Conservation (phyloP, 441 rosid species). For the Adansonia rubrostipa region DNA sequence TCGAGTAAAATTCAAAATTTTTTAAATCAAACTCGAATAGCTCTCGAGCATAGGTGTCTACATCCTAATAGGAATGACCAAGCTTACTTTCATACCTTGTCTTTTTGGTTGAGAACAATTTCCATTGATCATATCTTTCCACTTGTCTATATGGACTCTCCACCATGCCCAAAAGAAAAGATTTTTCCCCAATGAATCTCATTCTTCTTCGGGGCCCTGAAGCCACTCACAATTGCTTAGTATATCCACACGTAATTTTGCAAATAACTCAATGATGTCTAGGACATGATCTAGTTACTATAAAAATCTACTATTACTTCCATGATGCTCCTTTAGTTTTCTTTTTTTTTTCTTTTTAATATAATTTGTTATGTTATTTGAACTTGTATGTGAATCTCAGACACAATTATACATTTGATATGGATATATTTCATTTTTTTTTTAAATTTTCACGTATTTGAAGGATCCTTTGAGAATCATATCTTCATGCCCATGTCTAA, state of each 20-base stretch:
- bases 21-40: too few species aligned
- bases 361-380: too few species aligned
- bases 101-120: constrained; percentile 38
- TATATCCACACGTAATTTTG: constrained; percentile 23
- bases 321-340: background rate
- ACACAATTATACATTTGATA: too few species aligned
- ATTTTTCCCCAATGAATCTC: constrained; percentile 40
- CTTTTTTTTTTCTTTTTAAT: background rate
- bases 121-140: constrained; percentile 35
- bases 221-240: constrained; percentile 38
- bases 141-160: constrained; percentile 53
- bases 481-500: background rate
- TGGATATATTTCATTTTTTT: too few species aligned
- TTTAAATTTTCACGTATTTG: background rate
- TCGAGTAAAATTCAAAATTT: too few species aligned
- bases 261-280: constrained; percentile 9
- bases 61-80: background rate
- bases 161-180: constrained; percentile 45
- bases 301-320: background rate
- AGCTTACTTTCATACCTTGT: constrained; percentile 31
- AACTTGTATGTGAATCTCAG: too few species aligned
- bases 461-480: too few species aligned
- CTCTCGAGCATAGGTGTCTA: too few species aligned
- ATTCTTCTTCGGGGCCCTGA: constrained; percentile 50
- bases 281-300: constrained; percentile 6